Base-by-base conservation (phyloP, 1,284 basidiomycete species). In the Leccinum subrobustum region DNA sequence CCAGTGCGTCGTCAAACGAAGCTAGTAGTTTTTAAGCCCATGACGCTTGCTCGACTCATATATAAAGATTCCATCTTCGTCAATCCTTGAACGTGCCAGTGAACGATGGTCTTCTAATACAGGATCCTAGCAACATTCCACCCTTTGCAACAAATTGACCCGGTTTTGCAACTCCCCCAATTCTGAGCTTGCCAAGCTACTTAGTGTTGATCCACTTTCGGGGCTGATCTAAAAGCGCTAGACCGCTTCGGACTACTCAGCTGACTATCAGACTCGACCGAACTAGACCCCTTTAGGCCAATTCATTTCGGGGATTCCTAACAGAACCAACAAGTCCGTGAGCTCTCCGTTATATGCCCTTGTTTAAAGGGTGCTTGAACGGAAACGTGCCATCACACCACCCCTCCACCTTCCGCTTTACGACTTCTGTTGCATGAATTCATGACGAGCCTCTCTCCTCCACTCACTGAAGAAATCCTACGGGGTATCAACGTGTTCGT, bases 381-480 rank as follows among this genome's bases (percentile, higher is more conserved):
- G 55, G 29, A 48, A 60, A 58, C 6, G 18, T 47, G 14, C 55
- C 18, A 18, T 54, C 12, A 4, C 14, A 14, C 12, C 52, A 44
- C 50, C 18, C 42, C 27, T 25, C 35, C 53, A 31, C 35, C 52
- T 54, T 50, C 58, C 53, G 31, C 35, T 51, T 54, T 25, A 48
- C 51, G 53, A 58, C 39, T 18, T 54, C 37, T 58, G 48, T 48
- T 52, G 31, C 9, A 57, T 58, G 39, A 52, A 9, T 33, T 55
- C 37, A 52, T 59, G 27, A 72, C 75, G 73, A 72, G 69, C 54
- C 53, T 70, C 1, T 27, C 59, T 16, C 61, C 64, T 31, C 57
- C 62, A 35, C 59, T 56, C 14, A 56, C 60, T 23, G 2, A 0
- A n/a, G 8, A 29, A 47, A 11, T 27, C 3, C 54, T 54, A n/a